These are phyloP conservation scores for Alisma plantagoaquatica DNA, from an alignment of 106 monocot genomes.

Conservation along the genomic window DNA sequence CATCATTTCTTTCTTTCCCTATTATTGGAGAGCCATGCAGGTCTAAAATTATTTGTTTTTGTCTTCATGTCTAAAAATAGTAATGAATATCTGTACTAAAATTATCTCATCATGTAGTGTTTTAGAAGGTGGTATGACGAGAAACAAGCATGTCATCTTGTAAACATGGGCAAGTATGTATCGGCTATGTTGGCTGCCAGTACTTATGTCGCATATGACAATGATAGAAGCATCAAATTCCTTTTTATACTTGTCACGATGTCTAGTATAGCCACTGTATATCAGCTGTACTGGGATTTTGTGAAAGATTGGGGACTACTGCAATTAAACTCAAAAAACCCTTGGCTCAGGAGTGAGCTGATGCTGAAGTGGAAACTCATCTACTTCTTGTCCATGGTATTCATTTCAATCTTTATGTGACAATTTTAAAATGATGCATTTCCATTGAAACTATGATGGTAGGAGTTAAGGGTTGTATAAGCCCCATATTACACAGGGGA, in stretches of 20 bases:
- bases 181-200: constrained; percentile 83
- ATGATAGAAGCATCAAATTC: constrained; percentile 56
- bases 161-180: constrained; percentile 74
- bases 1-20: constrained; percentile 91
- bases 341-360: constrained; percentile 88
- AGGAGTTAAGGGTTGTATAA: too few relatives aligned
- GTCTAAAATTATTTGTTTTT: constrained; percentile 7
- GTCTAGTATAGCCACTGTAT: constrained; percentile 74
- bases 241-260: constrained; percentile 49
- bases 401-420: background rate
- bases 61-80: too few relatives aligned
- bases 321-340: constrained; percentile 72
- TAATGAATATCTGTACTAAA: too few relatives aligned
- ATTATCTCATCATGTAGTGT: too few relatives aligned
- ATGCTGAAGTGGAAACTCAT: constrained; percentile 74
- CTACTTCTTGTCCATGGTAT: constrained; percentile 90
- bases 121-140: constrained; percentile 79
- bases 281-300: constrained; percentile 98
- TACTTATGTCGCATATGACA: constrained; percentile 80
- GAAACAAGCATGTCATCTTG: constrained; percentile 48
- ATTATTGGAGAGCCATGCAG: constrained; percentile 99
- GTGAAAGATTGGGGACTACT: constrained; percentile 97
- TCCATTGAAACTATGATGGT: too few relatives aligned
- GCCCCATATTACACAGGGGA: too few relatives aligned
- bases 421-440: background rate